Evolutionary conservation across 169 alveolate genomes (phyloP), one percentile per base, ranked within the genome.

Genomic region (Eimeria tenella): DNA sequence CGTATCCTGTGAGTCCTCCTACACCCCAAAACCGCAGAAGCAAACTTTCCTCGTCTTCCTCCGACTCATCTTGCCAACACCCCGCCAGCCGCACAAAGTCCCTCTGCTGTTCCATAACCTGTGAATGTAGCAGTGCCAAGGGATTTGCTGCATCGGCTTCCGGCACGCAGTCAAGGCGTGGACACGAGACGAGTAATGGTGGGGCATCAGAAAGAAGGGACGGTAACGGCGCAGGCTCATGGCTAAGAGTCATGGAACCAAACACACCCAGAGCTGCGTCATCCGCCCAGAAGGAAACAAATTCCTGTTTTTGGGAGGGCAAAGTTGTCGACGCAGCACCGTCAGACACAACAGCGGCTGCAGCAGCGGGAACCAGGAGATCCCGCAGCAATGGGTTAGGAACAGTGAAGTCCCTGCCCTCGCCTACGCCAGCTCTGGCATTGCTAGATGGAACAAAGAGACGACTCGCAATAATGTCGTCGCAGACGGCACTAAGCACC

Each of bases 391-490:
- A n/a, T 9, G 94, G 90, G 52, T 77, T 90, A 4, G 68, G 52
- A 21, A 65, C 56, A 55, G 42, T 6, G 86, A 90, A 31, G 90
- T 90, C 94, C 50, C 94, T 86, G 70, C 84, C 81, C 71, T 77
- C 68, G 13, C 94, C 94, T n/a, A 90, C 94, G 17, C 83, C 55
- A 17, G 84, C 71, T 25, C 94, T 17, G 50, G 94, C 94, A 42
- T 90, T 90, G 42, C 90, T 86, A 56, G 90, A 74, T 13, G 81
- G 90, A 68, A 49, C 58, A 19, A 90, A 31, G 63, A 90, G 94
- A 11, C 58, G 90, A 49, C 7, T 86, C 3, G 50, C 49, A 17
- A 17, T 58, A 50, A 90, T 19, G 82, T 90, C 94, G 53, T 90
- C 94, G 71, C 94, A 90, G 42, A 74, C n/a, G 63, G 71, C 71